Base-by-base conservation (phyloP, 441 rosid genomes). In the Aquilaria agallochum region DNA sequence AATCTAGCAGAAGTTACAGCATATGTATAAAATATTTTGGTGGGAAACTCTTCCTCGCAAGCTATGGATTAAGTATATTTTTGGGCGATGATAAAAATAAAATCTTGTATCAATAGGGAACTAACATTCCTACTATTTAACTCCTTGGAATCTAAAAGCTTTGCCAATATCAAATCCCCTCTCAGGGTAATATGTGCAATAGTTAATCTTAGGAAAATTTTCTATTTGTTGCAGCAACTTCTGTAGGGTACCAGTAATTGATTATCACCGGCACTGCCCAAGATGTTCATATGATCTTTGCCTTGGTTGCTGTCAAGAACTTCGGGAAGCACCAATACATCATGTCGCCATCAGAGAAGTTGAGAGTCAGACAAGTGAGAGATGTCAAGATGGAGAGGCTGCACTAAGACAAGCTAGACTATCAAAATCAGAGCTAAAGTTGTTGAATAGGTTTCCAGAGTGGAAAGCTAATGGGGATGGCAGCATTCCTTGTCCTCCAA, bases 231-330 rank as follows among this genome's bases (percentile, higher is more conserved):
- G 81, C 85, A 95, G 99, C 85, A 86, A 95, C 65, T 72, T 91
- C 51, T 95, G 99, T 67, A 83, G 96, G 78, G 80, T 80, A 71
- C 97, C 99, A 2, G 83, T 95, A 66, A 82, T 91, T 78, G 99
- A 95, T 76, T 91, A 95, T 80, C 92, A 95, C 75, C 83, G 97
- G 58, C 97, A 85, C 69, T 95, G 99, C 72, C 54, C 90, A 42
- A 81, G 76, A 66, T 95, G 97, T 76, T 74, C 79, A 2, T 87
- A 80, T 74, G 99, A 95, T 82, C 72, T 91, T 50, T 95, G 99
- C 77, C 77, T 95, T 59, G 80, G 76, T 77, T 95, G 99, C 81
- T 87, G 99, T 85, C 96, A 83, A 76, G 96, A 95, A 79, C 92
- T 95, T 61, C 85, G 93, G 14, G 82, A 62, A 68, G 92, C 81